phyloP scores from a whole-genome alignment of 129 eudicot genomes.

The Cynara cardunculus region DNA sequence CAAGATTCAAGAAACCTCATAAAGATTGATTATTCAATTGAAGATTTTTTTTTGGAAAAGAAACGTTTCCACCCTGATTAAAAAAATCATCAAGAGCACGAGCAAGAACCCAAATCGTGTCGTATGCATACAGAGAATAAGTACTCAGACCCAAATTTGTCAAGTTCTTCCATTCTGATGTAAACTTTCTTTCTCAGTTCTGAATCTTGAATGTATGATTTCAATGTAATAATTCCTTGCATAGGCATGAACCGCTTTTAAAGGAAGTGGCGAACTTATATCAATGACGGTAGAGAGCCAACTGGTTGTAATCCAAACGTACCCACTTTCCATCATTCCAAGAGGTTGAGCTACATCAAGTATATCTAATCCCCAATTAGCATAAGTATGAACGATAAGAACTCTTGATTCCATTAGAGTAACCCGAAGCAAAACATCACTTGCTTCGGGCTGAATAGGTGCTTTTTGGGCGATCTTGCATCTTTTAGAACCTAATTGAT shows the following conservation, averaged over 20 bases:
- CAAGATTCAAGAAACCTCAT: constrained; percentile 35
- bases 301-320: constrained; percentile 71
- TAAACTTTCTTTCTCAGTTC: constrained; percentile 40
- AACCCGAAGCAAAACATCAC: constrained; percentile 44
- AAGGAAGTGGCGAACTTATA: constrained; percentile 29
- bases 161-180: constrained; percentile 47
- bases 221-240: constrained; percentile 60
- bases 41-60: constrained; percentile 47
- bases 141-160: constrained; percentile 51
- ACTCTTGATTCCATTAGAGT: constrained; percentile 55
- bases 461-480: constrained; percentile 62
- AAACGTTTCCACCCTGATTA: constrained; percentile 45
- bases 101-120: constrained; percentile 73
- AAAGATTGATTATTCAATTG: constrained; percentile 12
- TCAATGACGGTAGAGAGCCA: constrained; percentile 72
- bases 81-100: constrained; percentile 59
- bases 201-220: constrained; percentile 50
- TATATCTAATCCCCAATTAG: constrained; percentile 40
- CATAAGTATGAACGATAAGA: constrained; percentile 53
- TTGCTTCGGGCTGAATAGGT: constrained; percentile 36
- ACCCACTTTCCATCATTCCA: constrained; percentile 60
- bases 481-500: constrained; percentile 49
- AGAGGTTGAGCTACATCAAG: constrained; percentile 46
- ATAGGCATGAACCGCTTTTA: constrained; percentile 20
- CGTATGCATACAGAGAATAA: constrained; percentile 60